These are phyloP conservation scores for Nemania sp. DNA, from an alignment of 2,329 filamentous ascomycete genomes.

Conservation along the genomic window DNA sequence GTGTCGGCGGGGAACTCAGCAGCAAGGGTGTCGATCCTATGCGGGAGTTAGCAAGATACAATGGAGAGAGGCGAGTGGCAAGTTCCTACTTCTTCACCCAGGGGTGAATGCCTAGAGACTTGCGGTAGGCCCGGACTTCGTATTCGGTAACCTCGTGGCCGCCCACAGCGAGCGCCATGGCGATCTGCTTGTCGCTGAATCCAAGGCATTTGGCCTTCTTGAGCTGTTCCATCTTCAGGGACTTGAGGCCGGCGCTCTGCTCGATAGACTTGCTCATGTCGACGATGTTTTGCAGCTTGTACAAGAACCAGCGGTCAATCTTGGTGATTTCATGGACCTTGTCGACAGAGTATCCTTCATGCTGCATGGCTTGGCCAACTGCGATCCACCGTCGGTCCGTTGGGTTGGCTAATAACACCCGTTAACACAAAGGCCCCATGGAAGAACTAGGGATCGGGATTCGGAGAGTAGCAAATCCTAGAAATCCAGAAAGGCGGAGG, in stretches of 20 bases:
- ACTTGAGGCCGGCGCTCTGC: slow-evolving; percentile 83
- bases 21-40: slow-evolving; percentile 88
- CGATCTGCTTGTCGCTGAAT: slow-evolving; percentile 97
- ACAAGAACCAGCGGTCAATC: slow-evolving; percentile 99
- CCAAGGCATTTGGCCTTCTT: slow-evolving; percentile 96
- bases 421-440: not conserved
- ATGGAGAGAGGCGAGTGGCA: not conserved
- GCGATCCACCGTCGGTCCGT: slow-evolving; percentile 98
- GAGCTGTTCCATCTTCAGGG: slow-evolving; percentile 88
- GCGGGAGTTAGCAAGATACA: not conserved
- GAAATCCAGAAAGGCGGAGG: not conserved
- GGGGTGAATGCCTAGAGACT: slow-evolving; percentile 82
- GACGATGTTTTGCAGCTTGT: slow-evolving; percentile 98
- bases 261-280: slow-evolving; percentile 89
- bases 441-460: not conserved
- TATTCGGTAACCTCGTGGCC: slow-evolving; percentile 80
- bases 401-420: slow-evolving; percentile 58
- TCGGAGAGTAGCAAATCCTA: not conserved
- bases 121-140: slow-evolving; percentile 71
- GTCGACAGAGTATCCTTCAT: slow-evolving; percentile 95
- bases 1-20: slow-evolving; percentile 96
- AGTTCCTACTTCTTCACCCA: slow-evolving; percentile 84
- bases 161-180: slow-evolving; percentile 75
- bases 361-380: slow-evolving; percentile 96
- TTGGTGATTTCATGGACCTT: slow-evolving; percentile 93